Base-by-base conservation (phyloP, 495 filamentous ascomycete genomes). In the Neurospora sp. region DNA sequence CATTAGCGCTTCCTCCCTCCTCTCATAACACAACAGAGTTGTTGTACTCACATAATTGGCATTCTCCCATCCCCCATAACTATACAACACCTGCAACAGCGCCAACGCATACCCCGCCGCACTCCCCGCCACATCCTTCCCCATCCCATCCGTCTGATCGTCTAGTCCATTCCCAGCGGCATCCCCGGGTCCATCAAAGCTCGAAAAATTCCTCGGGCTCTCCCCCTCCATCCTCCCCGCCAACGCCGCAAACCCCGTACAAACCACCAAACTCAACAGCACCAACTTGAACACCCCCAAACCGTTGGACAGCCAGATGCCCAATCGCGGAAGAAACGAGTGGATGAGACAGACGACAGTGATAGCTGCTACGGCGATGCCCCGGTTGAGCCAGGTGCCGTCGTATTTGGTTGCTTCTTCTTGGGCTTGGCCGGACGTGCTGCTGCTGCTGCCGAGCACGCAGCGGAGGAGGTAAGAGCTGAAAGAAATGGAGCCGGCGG, bases 271-370 rank as follows among this genome's bases (percentile, higher is more conserved):
- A 18, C 86, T 44, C 31, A 92, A 84, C 69, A 92, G 83, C 8
- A 88, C 76, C 18, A 92, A 82, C 78, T 92, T 92, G 80, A 91
- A 84, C 27, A 87, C 81, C 20, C 88, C 90, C 5, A 92, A 85
- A 3, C 85, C 74, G 78, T 91, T 91, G 70, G 86, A 85, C 2
- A 91, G 78, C 72, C 86, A 85, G 72, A 92, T 86, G 14, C 90
- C 90, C 83, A 86, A 86, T 76, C 90, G 87, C n/a, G 89, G 81
- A 2, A 87, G 81, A 16, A 86, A 80, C 0, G 87, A 76, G 72
- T 92, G 89, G 68, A 92, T 83, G 9, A 89, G 76, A 74, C 88
- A 88, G 0, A 89, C 87, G 40, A 84, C 85, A 0, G 89, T 86
- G 37, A 91, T 82, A 75, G 78, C 73, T 10, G 75, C 75, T 18